These are phyloP conservation scores for Bipolaris oryzae DNA, from an alignment of 2,329 filamentous ascomycete genomes.

Conservation along the genomic window DNA sequence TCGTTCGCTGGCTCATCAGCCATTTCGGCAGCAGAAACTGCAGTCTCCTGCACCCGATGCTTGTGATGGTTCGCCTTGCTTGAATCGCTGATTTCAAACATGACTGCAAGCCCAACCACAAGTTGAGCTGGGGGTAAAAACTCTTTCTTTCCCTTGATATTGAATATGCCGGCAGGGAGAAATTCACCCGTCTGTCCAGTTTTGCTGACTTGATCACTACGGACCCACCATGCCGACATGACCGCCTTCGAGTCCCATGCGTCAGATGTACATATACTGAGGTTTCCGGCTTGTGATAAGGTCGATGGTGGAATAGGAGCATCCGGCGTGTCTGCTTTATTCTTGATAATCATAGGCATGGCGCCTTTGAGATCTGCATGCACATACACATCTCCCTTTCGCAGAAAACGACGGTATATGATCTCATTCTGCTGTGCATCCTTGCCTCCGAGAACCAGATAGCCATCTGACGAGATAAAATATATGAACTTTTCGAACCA, in stretches of 20 bases:
- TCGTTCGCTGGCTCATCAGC: slow-evolving; percentile 24
- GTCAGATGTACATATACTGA: slow-evolving; percentile 82
- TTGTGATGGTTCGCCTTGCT: slow-evolving; percentile 82
- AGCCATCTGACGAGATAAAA: slow-evolving; percentile 95
- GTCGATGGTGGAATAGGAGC: slow-evolving; percentile 91
- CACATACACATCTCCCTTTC: slow-evolving; percentile 89
- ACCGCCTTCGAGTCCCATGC: slow-evolving; percentile 97
- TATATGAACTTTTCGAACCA: slow-evolving; percentile 99
- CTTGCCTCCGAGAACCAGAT: slow-evolving; percentile 86
- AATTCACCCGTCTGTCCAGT: slow-evolving; percentile 80
- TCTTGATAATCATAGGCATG: slow-evolving; percentile 86
- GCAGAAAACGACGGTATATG: slow-evolving; percentile 84
- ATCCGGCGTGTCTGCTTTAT: slow-evolving; percentile 75
- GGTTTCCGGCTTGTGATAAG: slow-evolving; percentile 83
- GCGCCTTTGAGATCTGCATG: slow-evolving; percentile 89
- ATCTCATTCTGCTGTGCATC: slow-evolving; percentile 90
- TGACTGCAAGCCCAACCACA: slow-evolving; percentile 82
- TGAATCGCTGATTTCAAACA: slow-evolving; percentile 88
- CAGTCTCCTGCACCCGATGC: slow-evolving; percentile 65
- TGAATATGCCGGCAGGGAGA: slow-evolving; percentile 77
- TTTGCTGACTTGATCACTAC: slow-evolving; percentile 88
- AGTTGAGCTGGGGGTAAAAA: slow-evolving; percentile 86
- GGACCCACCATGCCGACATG: slow-evolving; percentile 96
- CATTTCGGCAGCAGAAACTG: slow-evolving; percentile 29
- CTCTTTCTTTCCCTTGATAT: slow-evolving; percentile 85